Base-by-base conservation (phyloP, 2,329 filamentous ascomycete species). In the Sphaerulina vaccinii region DNA sequence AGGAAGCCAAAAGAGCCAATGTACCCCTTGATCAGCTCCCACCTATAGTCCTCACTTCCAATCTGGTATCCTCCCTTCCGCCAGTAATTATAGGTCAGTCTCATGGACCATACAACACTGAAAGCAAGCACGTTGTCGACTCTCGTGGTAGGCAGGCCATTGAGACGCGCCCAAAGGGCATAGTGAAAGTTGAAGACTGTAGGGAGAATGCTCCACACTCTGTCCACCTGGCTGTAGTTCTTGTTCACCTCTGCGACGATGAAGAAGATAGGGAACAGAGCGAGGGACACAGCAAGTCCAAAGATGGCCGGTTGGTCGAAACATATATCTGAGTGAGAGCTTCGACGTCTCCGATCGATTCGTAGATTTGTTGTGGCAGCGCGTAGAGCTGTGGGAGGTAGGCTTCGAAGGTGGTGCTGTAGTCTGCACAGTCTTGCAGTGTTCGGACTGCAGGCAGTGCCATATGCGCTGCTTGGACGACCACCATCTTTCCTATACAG, bases 171-270 rank as follows among this genome's bases (percentile, higher is more conserved):
- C 85, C 91, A 99, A n/a, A 84, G 63, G 32, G 83, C 81, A 67
- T 88, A 93, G 71, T 99, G 91, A 5, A 84, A 79, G 68, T 92
- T 87, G 72, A 95, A 97, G 43, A 96, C 66, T 5, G 88, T 86
- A 1, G 93, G 93, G 43, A 99, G 73, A 55, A 99, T 78, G 67
- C 89, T 93, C 93, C 93, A 99, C 62, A 86, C 74, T 42, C 93
- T 84, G 70, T 99, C 93, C 36, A 99, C 86, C 72, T 99, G 93
- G n/a, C 91, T 96, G 70, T 91, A 96, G 71, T 99, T 99, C 65
- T 81, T 82, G 73, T 95, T 96, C 73, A 90, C 72, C 71, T 97
- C 92, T 1, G 90, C 88, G 4, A 84, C 75, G 24, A 92, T 66
- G 19, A 96, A 75, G 63, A 95, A 87, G 22, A 93, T 65, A 4